Percentiles rank a stretch among this genome's conserved stretches.
phyloP scores from a whole-genome alignment of 768 basidiomycete genomes.

The Trichaptum fuscoviolaceum region DNA sequence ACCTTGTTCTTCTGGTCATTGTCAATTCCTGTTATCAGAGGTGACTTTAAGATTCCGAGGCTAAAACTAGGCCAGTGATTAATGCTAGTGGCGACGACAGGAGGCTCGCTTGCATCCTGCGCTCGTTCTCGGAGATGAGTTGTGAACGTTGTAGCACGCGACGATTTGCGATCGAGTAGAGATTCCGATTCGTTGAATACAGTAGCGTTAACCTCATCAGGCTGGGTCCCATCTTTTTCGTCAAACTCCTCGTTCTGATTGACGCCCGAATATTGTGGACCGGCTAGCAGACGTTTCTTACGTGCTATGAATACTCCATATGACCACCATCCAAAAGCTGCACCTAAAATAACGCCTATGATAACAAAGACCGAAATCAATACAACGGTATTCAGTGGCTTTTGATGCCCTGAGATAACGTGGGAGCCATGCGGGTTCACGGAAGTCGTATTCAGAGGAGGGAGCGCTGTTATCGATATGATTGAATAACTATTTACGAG shows the following conservation, averaged over 20 bases:
- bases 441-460: conserved; percentile 18
- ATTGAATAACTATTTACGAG: conserved; percentile 18
- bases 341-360: conserved; percentile 27
- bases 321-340: conserved; percentile 25
- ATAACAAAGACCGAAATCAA: conserved; percentile 27
- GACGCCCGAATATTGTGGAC: neutral
- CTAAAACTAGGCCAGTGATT: neutral
- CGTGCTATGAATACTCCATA: neutral
- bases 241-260: neutral
- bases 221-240: neutral
- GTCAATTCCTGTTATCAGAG: neutral
- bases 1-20: neutral
- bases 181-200: neutral
- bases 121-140: neutral
- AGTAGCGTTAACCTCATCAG: neutral
- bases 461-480: conserved; percentile 30
- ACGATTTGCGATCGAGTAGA: neutral
- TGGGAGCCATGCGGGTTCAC: conserved; percentile 4
- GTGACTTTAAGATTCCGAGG: neutral
- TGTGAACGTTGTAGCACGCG: neutral
- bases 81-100: neutral
- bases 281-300: neutral
- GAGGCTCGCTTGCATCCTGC: neutral
- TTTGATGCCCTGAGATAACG: conserved; percentile 10
- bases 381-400: conserved; percentile 9